A percentile compares a stretch with the other conserved stretches of the same genome.
phyloP scores from a whole-genome alignment of 345 rosid genomes.

The Corchorus olitorius region DNA sequence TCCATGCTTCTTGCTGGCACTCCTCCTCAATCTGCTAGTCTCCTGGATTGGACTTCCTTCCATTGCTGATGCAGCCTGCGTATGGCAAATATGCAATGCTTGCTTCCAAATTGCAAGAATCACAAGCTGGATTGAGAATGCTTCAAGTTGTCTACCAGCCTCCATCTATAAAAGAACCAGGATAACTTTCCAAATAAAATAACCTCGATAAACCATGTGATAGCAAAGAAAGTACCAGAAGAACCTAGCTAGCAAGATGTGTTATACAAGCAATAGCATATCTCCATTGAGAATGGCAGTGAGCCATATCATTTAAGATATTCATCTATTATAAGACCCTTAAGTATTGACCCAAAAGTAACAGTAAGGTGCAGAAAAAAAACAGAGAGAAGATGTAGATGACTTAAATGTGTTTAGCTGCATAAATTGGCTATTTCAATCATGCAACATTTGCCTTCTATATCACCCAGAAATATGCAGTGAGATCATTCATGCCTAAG shows the following conservation, averaged over 20 bases:
- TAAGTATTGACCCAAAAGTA: background rate
- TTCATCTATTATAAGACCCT: background rate
- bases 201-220: constrained; percentile 8
- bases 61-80: constrained; percentile 86
- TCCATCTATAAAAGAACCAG: constrained; percentile 46
- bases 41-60: constrained; percentile 81
- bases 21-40: constrained; percentile 48
- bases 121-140: constrained; percentile 90
- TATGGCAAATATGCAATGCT: constrained; percentile 87
- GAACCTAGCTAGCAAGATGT: constrained; percentile 14
- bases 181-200: background rate
- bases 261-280: constrained; percentile 13
- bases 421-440: background rate
- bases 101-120: constrained; percentile 97
- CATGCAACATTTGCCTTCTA: background rate
- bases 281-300: background rate
- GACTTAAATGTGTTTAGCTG: constrained; percentile 1
- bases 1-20: constrained; percentile 51
- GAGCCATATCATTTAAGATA: background rate
- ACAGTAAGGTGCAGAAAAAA: background rate
- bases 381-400: background rate
- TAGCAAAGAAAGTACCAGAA: constrained; percentile 18
- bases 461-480: background rate
- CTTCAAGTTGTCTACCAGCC: constrained; percentile 62
- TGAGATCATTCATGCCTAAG: background rate